A percentile compares a stretch with the other conserved stretches of the same genome.
phyloP scores from a whole-genome alignment of 2,329 filamentous ascomycete species.

The Pseudocercospora fuligena region DNA sequence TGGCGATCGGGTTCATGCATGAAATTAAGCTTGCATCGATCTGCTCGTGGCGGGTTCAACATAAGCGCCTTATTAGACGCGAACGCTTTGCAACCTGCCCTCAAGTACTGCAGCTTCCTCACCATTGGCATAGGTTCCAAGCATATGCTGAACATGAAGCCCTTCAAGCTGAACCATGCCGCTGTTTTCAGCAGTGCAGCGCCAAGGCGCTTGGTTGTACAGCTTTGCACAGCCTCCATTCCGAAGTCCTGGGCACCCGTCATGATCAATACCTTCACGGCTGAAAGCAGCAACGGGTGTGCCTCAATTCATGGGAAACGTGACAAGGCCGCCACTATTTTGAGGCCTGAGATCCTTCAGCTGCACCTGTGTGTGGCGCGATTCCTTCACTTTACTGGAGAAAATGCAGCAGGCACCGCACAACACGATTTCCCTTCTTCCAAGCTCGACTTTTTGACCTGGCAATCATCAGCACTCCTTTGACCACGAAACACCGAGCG shows the following conservation, averaged over 20 bases:
- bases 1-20: not conserved
- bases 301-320: not conserved
- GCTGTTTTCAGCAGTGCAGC: not conserved
- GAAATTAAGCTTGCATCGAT: not conserved
- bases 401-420: not conserved
- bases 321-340: not conserved
- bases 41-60: not conserved
- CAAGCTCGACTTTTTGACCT: not conserved
- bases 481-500: not conserved
- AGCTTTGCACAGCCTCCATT: constrained; percentile 1
- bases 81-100: not conserved
- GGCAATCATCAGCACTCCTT: not conserved
- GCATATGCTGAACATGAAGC: not conserved
- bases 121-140: not conserved
- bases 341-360: constrained; percentile 1
- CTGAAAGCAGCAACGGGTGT: not conserved
- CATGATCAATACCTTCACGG: constrained; percentile 6
- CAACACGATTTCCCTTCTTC: not conserved
- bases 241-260: constrained; percentile 3
- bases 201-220: constrained; percentile 4
- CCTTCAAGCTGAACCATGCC: not conserved
- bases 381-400: not conserved
- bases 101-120: not conserved
- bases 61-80: not conserved
- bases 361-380: not conserved